phyloP scores from a whole-genome alignment of 2,329 filamentous ascomycete species.

The Pseudogymnoascus sp. region DNA sequence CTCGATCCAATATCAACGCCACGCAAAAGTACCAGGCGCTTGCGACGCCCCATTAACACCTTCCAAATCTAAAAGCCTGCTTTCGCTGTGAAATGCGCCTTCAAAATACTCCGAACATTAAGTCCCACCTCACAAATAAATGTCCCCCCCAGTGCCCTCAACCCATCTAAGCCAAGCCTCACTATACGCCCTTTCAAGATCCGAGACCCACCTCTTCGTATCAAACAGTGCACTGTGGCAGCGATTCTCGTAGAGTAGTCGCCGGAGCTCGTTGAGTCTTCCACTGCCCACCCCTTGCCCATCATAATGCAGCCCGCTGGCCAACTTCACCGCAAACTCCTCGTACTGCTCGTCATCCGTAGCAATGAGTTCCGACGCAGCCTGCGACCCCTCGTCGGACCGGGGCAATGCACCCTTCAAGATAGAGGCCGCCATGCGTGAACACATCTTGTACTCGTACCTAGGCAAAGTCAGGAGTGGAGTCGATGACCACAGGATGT shows the following conservation, averaged over 20 bases:
- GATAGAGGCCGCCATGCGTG: conserved; percentile 93
- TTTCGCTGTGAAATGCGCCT: conserved; percentile 1
- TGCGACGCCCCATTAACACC: conserved; percentile 6
- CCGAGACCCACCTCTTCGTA: conserved; percentile 80
- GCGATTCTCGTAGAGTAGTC: conserved; percentile 71
- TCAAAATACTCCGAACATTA: not conserved
- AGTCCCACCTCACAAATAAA: conserved; percentile 53
- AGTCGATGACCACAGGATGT: conserved; percentile 93
- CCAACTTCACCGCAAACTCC: conserved; percentile 61
- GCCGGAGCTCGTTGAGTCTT: conserved; percentile 68
- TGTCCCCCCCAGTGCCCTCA: conserved; percentile 77
- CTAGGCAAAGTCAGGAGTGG: conserved; percentile 82
- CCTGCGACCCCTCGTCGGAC: conserved; percentile 53
- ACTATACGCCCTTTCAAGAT: conserved; percentile 82
- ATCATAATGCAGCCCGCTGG: conserved; percentile 52
- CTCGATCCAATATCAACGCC: conserved; percentile 8
- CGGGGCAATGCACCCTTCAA: conserved; percentile 80
- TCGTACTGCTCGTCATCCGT: conserved; percentile 77
- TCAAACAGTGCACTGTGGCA: conserved; percentile 87
- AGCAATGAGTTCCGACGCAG: conserved; percentile 69
- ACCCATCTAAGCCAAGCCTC: conserved; percentile 87
- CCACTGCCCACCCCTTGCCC: conserved; percentile 51
- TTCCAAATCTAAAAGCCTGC: not conserved
- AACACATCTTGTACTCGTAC: conserved; percentile 98
- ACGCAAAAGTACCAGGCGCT: not conserved